These are phyloP conservation scores for Erigeron canadensis DNA, from an alignment of 129 eudicot species.

Conservation along the genomic window DNA sequence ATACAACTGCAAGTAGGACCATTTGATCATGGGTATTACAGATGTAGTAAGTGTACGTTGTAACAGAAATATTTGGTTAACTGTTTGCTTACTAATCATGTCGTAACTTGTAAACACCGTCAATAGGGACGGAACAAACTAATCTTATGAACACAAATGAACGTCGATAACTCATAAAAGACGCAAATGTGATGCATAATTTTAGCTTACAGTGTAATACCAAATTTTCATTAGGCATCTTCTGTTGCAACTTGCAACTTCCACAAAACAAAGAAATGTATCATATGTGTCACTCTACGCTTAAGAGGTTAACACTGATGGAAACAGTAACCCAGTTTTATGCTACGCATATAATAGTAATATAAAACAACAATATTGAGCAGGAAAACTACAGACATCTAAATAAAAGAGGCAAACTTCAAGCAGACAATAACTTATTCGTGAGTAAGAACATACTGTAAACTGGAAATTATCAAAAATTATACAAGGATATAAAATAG, in stretches of 20 bases:
- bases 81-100: neutral
- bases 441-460: neutral
- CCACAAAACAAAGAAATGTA: neutral
- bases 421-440: conserved; percentile 6
- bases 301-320: neutral
- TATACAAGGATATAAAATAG: neutral
- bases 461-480: neutral
- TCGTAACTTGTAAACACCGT: neutral
- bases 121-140: neutral
- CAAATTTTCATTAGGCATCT: too few species aligned
- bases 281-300: too few species aligned
- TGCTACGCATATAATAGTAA: neutral
- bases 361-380: conserved; percentile 4
- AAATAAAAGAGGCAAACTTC: conserved; percentile 2
- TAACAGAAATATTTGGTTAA: too few species aligned
- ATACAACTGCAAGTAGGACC: too few species aligned
- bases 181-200: too few species aligned
- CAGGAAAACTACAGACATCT: neutral
- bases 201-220: too few species aligned
- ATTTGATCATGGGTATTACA: too few species aligned
- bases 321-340: conserved; percentile 1
- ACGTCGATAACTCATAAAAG: neutral
- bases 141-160: neutral
- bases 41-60: too few species aligned
- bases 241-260: neutral